Base-by-base conservation (phyloP, 208 protist genomes). In the Endotrypanum monterogeii region DNA sequence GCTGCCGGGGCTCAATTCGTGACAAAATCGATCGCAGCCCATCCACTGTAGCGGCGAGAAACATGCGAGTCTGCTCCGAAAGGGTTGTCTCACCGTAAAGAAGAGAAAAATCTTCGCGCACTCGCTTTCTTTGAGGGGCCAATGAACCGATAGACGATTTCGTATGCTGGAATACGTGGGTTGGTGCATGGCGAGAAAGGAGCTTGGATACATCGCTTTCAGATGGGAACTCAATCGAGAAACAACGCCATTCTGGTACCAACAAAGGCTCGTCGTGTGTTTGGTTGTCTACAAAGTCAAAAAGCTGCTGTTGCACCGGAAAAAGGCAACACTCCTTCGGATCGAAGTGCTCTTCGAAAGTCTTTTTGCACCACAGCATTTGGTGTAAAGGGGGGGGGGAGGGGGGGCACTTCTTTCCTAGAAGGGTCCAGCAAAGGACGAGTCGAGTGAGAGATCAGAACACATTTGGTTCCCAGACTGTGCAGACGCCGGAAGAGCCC, bases 351-450 rank as follows among this genome's bases (percentile, higher is more conserved):
- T 84, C 73, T 67, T 87, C 67, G 72, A 96, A 94, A 0, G 84
- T 90, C n/a, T 79, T 76, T 50, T 90, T 94, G 72, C 88, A 94
- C 89, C 89, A 96, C 37, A 96, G 58, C 86, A 94, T 94, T 37
- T 28, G 28, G 8, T 1, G 25, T 6, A 56, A 48, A 57, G n/a
- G n/a, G n/a, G n/a, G n/a, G n/a, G n/a, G n/a, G n/a, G n/a, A n/a
- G n/a, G n/a, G n/a, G n/a, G n/a, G 28, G 2, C 0, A 28, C 7
- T 11, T 30, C 9, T 18, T 1, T 65, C 58, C 9, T 2, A 0
- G 3, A 3, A 3, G 18, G n/a, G 2, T 30, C 18, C 37, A 12
- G 14, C 6, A 2, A 44, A 12, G 41, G 1, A 37, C 25, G 16
- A 35, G 52, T 30, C 9, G n/a, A 4, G 4, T 9, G 44, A 35